Conservation (phyloP, 2,329 filamentous ascomycete genomes). For the Clonostachys sp. region DNA sequence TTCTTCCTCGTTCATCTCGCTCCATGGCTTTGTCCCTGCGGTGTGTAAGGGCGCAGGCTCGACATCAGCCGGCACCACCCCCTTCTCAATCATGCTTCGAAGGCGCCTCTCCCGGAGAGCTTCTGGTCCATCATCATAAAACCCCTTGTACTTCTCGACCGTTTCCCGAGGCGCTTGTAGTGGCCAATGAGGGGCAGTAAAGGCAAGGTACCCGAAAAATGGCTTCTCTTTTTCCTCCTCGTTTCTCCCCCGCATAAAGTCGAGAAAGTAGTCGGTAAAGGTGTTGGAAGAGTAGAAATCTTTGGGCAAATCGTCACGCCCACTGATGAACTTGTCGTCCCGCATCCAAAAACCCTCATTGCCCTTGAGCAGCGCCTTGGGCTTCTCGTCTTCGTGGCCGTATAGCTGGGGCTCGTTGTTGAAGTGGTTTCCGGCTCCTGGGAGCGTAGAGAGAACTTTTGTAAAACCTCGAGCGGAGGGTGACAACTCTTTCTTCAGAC, state of each 20-base stretch:
- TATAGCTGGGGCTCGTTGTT: conserved; percentile 22
- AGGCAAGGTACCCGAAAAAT: conserved; percentile 58
- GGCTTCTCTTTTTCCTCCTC: conserved; percentile 23
- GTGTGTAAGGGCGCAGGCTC: conserved; percentile 21
- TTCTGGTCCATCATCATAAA: conserved; percentile 58
- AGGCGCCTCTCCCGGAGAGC: conserved; percentile 47
- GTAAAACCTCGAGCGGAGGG: conserved; percentile 48
- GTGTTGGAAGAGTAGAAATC: conserved; percentile 44
- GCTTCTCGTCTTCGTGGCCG: conserved; percentile 7
- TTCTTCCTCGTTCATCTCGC: conserved; percentile 32
- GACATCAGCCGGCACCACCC: conserved; percentile 41
- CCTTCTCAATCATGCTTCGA: conserved; percentile 48
- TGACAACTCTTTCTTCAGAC: neutral
- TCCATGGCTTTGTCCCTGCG: conserved; percentile 26
- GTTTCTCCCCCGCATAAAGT: conserved; percentile 45
- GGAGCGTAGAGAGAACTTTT: conserved; percentile 53
- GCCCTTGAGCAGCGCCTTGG: neutral
- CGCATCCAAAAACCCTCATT: too few species aligned
- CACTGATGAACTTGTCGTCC: too few species aligned
- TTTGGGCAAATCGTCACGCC: conserved; percentile 26
- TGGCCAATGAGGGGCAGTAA: conserved; percentile 60
- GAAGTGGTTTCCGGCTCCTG: conserved; percentile 51
- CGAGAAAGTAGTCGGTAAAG: conserved; percentile 45
- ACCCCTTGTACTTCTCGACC: conserved; percentile 52
- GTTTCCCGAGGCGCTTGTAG: conserved; percentile 52